These are phyloP conservation scores for Solanum sejunctum DNA, from an alignment of 257 asterid genomes.

Conservation along the genomic window DNA sequence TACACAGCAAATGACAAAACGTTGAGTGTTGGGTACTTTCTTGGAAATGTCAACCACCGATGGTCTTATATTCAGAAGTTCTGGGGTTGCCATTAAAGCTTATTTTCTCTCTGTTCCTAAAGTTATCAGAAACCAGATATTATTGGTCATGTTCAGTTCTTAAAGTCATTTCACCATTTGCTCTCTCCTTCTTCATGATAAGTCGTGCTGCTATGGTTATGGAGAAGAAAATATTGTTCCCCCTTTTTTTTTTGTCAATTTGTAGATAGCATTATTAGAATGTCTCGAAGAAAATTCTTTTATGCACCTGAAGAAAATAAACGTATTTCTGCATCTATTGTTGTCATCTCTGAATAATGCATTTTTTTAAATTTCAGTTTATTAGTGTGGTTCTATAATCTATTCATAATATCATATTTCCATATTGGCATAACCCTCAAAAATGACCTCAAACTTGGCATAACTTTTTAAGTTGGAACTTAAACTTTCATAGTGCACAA, in stretches of 20 bases:
- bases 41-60: background rate
- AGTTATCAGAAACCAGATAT: background rate
- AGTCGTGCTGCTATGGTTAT: background rate
- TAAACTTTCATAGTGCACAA: no score
- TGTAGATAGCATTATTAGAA: no score
- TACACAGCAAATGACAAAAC: background rate
- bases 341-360: background rate
- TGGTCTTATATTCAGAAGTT: background rate
- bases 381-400: background rate
- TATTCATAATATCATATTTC: background rate
- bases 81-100: background rate
- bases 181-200: background rate
- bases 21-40: background rate
- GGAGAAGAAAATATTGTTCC: background rate
- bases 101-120: background rate
- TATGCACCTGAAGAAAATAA: background rate
- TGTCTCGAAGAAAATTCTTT: background rate
- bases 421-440: no score
- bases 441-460: no score
- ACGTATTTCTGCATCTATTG: background rate
- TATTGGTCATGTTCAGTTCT: background rate
- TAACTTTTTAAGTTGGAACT: no score
- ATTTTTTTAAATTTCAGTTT: background rate
- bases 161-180: background rate
- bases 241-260: no score